phyloP scores from a whole-genome alignment of 345 rosid genomes.

The Eucalyptus marginata region DNA sequence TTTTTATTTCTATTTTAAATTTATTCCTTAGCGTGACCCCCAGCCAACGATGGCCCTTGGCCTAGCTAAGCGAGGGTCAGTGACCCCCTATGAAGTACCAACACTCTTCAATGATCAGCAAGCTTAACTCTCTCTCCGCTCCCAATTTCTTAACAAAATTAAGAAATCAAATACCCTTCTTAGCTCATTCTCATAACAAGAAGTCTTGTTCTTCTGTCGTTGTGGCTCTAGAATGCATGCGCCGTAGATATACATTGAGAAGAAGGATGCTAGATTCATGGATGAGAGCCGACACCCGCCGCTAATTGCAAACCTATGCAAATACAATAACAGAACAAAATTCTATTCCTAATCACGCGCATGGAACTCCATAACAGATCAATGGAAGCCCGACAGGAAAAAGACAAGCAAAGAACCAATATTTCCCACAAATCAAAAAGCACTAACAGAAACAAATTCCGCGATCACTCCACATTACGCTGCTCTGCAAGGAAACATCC shows the following conservation, averaged over 20 bases:
- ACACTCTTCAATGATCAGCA: not conserved
- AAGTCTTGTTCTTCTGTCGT: not conserved
- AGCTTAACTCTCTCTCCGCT: conserved; percentile 18
- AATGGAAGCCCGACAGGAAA: not conserved
- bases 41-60: no score
- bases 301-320: not conserved
- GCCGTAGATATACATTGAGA: not conserved
- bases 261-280: not conserved
- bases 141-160: conserved; percentile 7
- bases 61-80: no score
- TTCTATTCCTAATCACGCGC: not conserved
- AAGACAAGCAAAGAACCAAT: no score
- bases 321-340: not conserved
- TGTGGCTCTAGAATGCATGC: not conserved
- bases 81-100: no score
- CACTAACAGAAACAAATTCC: not conserved
- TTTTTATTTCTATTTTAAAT: no score
- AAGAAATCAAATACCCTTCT: not conserved
- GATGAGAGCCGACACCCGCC: not conserved
- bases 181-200: not conserved
- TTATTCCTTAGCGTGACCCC: no score
- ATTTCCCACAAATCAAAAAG: not conserved
- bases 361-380: not conserved
- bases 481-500: not conserved
- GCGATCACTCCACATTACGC: not conserved